Percentiles rank a stretch among this genome's conserved stretches.
These are phyloP conservation scores for Andrographis paniculata DNA, from an alignment of 305 asterid species.

Conservation along the genomic window DNA sequence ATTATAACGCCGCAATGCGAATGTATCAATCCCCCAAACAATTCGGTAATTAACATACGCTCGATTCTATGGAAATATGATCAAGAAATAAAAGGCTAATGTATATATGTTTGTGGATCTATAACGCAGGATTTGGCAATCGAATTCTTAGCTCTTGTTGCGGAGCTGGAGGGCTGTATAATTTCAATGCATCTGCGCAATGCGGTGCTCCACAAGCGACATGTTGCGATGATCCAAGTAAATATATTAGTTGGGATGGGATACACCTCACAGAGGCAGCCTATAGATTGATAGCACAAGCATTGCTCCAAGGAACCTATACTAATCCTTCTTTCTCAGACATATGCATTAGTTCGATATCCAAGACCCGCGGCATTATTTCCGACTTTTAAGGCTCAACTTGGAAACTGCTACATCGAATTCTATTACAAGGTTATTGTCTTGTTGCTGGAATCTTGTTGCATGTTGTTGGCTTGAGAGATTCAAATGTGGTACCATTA, in stretches of 20 bases:
- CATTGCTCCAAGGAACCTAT: slow-evolving; percentile 28
- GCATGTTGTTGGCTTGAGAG: too few relatives aligned
- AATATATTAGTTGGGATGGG: slow-evolving; percentile 51
- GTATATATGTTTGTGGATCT: not conserved
- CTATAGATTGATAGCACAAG: slow-evolving; percentile 23
- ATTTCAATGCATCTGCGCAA: slow-evolving; percentile 4
- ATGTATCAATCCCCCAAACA: not conserved
- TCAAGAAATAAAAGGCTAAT: too few relatives aligned
- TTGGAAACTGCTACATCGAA: too few relatives aligned
- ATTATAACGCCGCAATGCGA: slow-evolving; percentile 44
- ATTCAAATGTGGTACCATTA: too few relatives aligned
- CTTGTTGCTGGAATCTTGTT: too few relatives aligned
- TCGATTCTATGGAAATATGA: not conserved
- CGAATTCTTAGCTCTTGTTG: slow-evolving; percentile 37
- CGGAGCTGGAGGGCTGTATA: slow-evolving; percentile 40
- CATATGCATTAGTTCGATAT: too few relatives aligned
- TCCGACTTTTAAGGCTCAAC: too few relatives aligned
- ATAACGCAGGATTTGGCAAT: slow-evolving; percentile 27
- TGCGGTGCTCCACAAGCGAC: slow-evolving; percentile 21
- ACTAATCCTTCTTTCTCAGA: too few relatives aligned
- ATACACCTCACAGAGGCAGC: slow-evolving; percentile 54
- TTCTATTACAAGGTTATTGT: too few relatives aligned
- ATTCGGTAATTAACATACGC: slow-evolving; percentile 38
- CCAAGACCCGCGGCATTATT: too few relatives aligned
- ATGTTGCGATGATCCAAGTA: slow-evolving; percentile 31